A percentile compares a stretch with the other conserved stretches of the same genome.
Conservation (phyloP, 495 filamentous ascomycete species). For the Letharia lupina region DNA sequence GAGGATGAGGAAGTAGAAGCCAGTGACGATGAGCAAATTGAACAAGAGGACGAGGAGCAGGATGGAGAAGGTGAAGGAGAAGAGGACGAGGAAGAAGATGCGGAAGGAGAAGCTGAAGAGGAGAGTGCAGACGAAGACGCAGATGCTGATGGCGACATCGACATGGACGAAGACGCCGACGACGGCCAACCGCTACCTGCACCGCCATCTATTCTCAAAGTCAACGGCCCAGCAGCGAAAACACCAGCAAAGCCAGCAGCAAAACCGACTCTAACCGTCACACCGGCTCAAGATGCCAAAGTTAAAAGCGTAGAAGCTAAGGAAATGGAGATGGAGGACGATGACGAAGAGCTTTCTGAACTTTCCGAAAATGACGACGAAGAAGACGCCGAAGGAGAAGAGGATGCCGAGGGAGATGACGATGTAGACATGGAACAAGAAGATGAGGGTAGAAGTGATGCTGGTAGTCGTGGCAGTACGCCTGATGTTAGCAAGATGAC, state of each 20-base stretch:
- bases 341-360: conserved; percentile 43
- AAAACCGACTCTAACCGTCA: conserved; percentile 34
- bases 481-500: conserved; percentile 82
- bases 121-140: conserved; percentile 32
- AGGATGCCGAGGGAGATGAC: conserved; percentile 43
- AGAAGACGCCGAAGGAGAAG: conserved; percentile 45
- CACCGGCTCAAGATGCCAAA: conserved; percentile 32
- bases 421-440: conserved; percentile 54
- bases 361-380: conserved; percentile 44
- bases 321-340: conserved; percentile 49
- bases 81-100: conserved; percentile 45
- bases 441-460: conserved; percentile 49
- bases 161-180: conserved; percentile 53
- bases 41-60: conserved; percentile 45
- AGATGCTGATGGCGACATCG: conserved; percentile 43
- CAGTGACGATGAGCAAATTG: conserved; percentile 31
- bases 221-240: conserved; percentile 21
- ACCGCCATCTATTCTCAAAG: conserved; percentile 27
- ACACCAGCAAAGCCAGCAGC: conserved; percentile 23
- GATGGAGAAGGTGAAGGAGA: conserved; percentile 53
- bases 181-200: conserved; percentile 33
- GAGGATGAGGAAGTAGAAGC: conserved; percentile 43
- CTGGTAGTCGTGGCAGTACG: conserved; percentile 52
- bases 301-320: conserved; percentile 51
- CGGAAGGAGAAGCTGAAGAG: conserved; percentile 50